Conservation (phyloP, 345 rosid species). For the Raphanus sativus region DNA sequence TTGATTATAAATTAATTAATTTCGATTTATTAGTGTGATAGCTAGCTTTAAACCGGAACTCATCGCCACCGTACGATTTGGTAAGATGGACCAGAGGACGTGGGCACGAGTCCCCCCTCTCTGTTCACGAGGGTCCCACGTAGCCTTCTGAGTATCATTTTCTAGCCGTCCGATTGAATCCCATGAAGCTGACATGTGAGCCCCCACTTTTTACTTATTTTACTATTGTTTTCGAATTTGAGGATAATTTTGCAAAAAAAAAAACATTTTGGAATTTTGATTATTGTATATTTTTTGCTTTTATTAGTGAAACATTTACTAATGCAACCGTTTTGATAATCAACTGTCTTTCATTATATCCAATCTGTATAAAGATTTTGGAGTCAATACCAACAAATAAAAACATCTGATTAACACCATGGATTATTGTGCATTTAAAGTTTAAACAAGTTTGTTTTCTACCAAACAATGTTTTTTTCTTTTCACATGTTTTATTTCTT, state of each 20-base stretch:
- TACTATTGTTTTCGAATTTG: not conserved
- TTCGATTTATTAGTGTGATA: not conserved
- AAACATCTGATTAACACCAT: not conserved
- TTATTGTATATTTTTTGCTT: too few species aligned
- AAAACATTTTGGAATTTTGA: too few species aligned
- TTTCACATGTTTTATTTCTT: not conserved
- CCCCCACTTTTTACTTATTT: slow-evolving; percentile 32
- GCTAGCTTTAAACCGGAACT: slow-evolving; percentile 21
- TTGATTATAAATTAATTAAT: not conserved
- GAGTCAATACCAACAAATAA: slow-evolving; percentile 20
- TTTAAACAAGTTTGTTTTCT: not conserved
- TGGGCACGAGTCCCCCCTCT: slow-evolving; percentile 34
- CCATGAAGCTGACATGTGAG: slow-evolving; percentile 43
- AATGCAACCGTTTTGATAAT: too few species aligned
- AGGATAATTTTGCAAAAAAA: too few species aligned
- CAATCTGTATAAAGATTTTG: slow-evolving; percentile 11
- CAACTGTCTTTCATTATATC: not conserved
- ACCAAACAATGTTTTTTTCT: too few species aligned
- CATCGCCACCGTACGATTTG: slow-evolving; percentile 31
- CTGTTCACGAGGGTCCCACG: slow-evolving; percentile 35
- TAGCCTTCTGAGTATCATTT: slow-evolving; percentile 14
- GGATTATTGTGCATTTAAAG: not conserved
- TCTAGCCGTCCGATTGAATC: slow-evolving; percentile 42
- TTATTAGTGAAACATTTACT: too few species aligned
- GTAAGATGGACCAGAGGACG: slow-evolving; percentile 32